Base-by-base conservation (phyloP, 1,139 yeast species). In the Tardiomyces depauwii region DNA sequence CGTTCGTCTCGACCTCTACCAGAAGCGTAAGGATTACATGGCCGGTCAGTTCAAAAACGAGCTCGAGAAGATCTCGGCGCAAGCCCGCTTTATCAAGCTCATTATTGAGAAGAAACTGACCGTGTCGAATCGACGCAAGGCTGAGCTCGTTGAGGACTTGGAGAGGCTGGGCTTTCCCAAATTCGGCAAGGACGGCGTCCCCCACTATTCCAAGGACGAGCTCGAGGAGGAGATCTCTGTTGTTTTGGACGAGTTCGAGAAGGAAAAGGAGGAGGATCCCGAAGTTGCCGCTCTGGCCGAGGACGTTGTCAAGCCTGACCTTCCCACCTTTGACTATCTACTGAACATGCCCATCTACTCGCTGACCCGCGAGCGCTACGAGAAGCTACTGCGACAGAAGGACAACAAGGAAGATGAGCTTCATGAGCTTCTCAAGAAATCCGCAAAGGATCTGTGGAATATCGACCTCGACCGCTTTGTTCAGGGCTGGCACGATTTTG, bases 331-430 rank as follows among this genome's bases (percentile, higher is more conserved):
- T 44, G 69, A 66, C 43, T 66, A 66, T 72, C 73, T 57, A 72
- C 84, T 49, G 71, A 85, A 49, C 78, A 85, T 93, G 96, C 77
- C 89, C 38, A 80, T 93, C 55, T 88, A 96, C 94, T 82, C 96
- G 28, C 77, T 91, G 60, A 89, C 98, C 1, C 74, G 74, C 51
- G 99, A 93, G 66, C 75, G 94, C 55, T 91, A 88, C 60, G 91
- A 87, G 57, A 80, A 77, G 56, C 70, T 91, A 51, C 68, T 88
- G 56, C 72, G 73, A 45, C 95, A 88, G 62, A 74, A 79, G 53
- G 86, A 78, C 45, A 79, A 68, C 30, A 83, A 82, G 60, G 93
- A 88, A 60, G 70, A 65, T 11, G 95, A 87, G 59, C 73, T 91
- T 55, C 82, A 79, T 44, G 63, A 61, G 1, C 71, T 91, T 53